Evolutionary conservation across 2,329 filamentous ascomycete genomes (phyloP).

Genomic region (Lasiodiplodia hormozganensis): DNA sequence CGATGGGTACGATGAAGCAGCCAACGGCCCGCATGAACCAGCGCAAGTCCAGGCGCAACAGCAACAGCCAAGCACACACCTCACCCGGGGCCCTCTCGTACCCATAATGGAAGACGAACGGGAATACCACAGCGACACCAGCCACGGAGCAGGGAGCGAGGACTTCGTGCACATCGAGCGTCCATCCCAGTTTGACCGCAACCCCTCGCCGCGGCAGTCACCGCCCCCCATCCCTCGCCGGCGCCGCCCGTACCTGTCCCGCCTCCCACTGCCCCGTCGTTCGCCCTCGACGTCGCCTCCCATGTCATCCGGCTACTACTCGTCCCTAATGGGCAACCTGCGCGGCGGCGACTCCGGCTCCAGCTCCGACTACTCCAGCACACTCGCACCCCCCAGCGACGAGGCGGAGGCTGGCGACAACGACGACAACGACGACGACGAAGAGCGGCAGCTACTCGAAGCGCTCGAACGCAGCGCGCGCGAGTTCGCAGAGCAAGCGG

Average conservation of each 20-base stretch:
- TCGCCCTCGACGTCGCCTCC: neutral
- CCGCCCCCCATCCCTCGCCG: neutral
- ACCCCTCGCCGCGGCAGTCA: neutral
- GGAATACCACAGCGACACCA: neutral
- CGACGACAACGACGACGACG: neutral
- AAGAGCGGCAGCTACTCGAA: neutral
- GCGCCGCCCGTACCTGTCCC: too few species aligned
- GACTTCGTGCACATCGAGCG: neutral
- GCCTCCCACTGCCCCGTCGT: too few species aligned
- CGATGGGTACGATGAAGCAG: neutral
- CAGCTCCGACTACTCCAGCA: neutral
- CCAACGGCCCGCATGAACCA: neutral
- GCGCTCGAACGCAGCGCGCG: neutral
- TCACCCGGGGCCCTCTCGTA: neutral
- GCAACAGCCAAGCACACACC: neutral
- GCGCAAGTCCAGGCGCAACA: neutral
- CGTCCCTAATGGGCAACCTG: neutral
- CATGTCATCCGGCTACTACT: neutral
- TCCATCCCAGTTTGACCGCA: neutral
- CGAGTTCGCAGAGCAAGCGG: neutral
- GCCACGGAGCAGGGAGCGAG: neutral
- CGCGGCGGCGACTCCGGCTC: too few species aligned
- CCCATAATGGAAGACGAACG: neutral
- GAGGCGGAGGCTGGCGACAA: too few species aligned
- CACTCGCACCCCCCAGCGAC: neutral